Conservation (phyloP, 1,284 basidiomycete genomes). For the Lentinula novae-zelandiae region DNA sequence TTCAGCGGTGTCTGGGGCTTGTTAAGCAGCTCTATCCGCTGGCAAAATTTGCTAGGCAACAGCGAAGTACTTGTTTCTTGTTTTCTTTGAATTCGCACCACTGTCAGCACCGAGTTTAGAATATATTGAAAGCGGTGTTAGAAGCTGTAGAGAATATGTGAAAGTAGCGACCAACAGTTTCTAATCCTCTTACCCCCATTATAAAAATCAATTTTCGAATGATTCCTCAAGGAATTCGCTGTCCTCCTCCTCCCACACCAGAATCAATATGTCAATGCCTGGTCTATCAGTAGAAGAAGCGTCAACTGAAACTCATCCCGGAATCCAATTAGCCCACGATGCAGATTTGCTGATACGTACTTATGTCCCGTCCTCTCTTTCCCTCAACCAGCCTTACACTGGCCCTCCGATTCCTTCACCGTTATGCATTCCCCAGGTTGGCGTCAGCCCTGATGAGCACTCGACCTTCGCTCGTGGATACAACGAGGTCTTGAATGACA, state of each 20-base stretch:
- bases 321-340: slow-evolving; percentile 4
- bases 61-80: no score
- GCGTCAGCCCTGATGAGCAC: slow-evolving; percentile 12
- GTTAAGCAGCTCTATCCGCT: no score
- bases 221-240: background rate
- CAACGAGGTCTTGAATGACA: slow-evolving; percentile 12
- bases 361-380: background rate
- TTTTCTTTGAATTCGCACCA: no score
- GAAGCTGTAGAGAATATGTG: no score
- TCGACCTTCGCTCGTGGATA: slow-evolving; percentile 21
- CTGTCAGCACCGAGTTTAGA: no score
- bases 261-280: background rate
- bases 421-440: slow-evolving; percentile 16
- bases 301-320: background rate
- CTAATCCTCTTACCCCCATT: background rate
- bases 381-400: background rate
- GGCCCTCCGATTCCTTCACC: slow-evolving; percentile 13
- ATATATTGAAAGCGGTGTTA: no score
- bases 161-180: no score
- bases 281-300: background rate
- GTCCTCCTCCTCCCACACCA: background rate
- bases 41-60: no score
- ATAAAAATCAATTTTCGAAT: background rate
- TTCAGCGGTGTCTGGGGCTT: no score
- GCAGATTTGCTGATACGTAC: slow-evolving; percentile 6